phyloP scores from a whole-genome alignment of 2,329 filamentous ascomycete genomes.

The Botryosphaeria dothidea region DNA sequence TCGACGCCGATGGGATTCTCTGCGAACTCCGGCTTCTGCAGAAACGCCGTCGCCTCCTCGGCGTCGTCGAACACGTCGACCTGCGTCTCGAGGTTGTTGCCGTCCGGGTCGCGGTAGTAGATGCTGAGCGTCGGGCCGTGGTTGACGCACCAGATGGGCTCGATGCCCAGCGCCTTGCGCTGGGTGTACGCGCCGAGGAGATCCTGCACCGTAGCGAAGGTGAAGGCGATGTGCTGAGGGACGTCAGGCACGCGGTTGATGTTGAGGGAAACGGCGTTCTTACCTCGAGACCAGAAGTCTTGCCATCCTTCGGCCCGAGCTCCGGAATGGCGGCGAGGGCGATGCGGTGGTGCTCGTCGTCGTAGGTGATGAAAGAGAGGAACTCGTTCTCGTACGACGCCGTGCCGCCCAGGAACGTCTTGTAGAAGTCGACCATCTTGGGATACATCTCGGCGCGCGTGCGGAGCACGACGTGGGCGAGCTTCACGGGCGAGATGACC shows the following conservation, averaged over 20 bases:
- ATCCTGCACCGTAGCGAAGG: conserved; percentile 38
- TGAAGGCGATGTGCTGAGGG: conserved; percentile 44
- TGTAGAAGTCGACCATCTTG: conserved; percentile 42
- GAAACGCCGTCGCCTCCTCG: conserved; percentile 43
- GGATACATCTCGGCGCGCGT: conserved; percentile 27
- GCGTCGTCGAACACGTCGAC: conserved; percentile 39
- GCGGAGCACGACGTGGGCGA: conserved; percentile 33
- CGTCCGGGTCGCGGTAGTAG: conserved; percentile 53
- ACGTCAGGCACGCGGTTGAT: conserved; percentile 19
- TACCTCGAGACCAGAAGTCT: conserved; percentile 33
- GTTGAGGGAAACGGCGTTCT: not conserved
- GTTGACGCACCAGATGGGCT: conserved; percentile 48
- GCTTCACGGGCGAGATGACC: conserved; percentile 6
- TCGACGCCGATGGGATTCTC: conserved; percentile 49
- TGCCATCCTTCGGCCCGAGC: conserved; percentile 24
- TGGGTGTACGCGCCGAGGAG: conserved; percentile 41
- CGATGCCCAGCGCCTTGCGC: conserved; percentile 38
- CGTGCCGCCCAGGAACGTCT: conserved; percentile 39
- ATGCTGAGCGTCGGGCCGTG: conserved; percentile 51
- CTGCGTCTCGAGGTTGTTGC: conserved; percentile 51
- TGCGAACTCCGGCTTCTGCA: conserved; percentile 38
- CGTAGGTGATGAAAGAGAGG: conserved; percentile 45
- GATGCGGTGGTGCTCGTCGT: conserved; percentile 52
- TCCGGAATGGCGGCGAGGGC: conserved; percentile 39
- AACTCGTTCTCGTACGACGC: conserved; percentile 28